phyloP scores from a whole-genome alignment of 768 basidiomycete species.

The Sutorius australiensis region DNA sequence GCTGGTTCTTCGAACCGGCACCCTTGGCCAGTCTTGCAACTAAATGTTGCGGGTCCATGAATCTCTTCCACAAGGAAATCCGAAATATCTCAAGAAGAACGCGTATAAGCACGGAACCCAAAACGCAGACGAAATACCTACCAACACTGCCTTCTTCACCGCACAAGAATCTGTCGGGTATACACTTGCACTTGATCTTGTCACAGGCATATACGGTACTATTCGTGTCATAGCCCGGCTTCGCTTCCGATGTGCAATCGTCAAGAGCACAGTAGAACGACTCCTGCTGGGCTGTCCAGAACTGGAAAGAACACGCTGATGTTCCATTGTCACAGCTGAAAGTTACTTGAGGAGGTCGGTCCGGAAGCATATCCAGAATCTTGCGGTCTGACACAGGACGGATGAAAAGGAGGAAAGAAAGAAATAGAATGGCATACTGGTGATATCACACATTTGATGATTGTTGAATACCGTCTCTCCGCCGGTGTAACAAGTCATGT shows the following conservation, averaged over 20 bases:
- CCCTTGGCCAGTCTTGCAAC: constrained; percentile 63
- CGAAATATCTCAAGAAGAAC: constrained; percentile 59
- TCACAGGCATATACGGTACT: constrained; percentile 76
- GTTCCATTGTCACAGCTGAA: constrained; percentile 77
- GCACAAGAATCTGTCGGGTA: constrained; percentile 93
- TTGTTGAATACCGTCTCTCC: constrained; percentile 93
- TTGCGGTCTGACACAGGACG: constrained; percentile 65
- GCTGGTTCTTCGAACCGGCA: constrained; percentile 94
- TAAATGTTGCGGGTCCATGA: constrained; percentile 85
- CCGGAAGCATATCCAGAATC: constrained; percentile 89
- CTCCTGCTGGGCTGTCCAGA: constrained; percentile 94
- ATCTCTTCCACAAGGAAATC: constrained; percentile 91
- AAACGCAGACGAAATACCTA: constrained; percentile 35
- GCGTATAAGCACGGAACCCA: background rate
- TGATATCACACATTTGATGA: constrained; percentile 98
- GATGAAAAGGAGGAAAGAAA: background rate
- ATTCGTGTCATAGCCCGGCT: constrained; percentile 60
- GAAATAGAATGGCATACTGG: constrained; percentile 56
- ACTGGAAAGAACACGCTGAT: constrained; percentile 86
- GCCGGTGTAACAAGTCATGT: constrained; percentile 93
- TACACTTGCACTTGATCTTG: constrained; percentile 83
- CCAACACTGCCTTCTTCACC: constrained; percentile 93
- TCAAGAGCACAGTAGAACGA: constrained; percentile 93
- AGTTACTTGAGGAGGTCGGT: constrained; percentile 90
- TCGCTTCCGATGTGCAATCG: constrained; percentile 51